A percentile compares a stretch with the other conserved stretches of the same genome.
Evolutionary conservation across 1,284 basidiomycete species (phyloP).

Genomic region (Ustilago crameri): DNA sequence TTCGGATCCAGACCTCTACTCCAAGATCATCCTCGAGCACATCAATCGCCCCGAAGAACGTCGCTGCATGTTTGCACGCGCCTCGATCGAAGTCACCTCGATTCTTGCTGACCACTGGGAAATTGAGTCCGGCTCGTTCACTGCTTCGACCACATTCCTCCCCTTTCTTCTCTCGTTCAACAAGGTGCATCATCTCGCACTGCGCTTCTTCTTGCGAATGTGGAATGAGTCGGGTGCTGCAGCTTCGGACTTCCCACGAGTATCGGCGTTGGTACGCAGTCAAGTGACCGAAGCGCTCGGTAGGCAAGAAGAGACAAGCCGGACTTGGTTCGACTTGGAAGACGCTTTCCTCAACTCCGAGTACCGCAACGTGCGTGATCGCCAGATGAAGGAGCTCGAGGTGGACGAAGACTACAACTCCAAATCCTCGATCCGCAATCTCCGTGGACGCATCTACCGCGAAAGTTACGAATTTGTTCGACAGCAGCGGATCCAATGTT

Average conservation of each 20-base stretch:
- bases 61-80: constrained; percentile 85
- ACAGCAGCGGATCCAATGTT: constrained; percentile 86
- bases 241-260: constrained; percentile 75
- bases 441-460: constrained; percentile 85
- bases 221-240: constrained; percentile 92
- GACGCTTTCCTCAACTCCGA: constrained; percentile 85
- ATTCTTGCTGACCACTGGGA: constrained; percentile 62
- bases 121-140: constrained; percentile 72
- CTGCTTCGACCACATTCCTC: constrained; percentile 83
- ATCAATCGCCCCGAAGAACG: constrained; percentile 79
- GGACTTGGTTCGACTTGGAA: constrained; percentile 84
- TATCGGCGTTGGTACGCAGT: constrained; percentile 83
- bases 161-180: constrained; percentile 90
- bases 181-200: constrained; percentile 80
- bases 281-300: constrained; percentile 73
- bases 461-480: constrained; percentile 93
- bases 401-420: constrained; percentile 79
- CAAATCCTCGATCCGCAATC: constrained; percentile 71
- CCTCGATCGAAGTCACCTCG: constrained; percentile 87
- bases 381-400: constrained; percentile 93
- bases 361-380: constrained; percentile 85
- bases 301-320: constrained; percentile 76
- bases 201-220: constrained; percentile 91
- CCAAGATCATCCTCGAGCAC: constrained; percentile 87
- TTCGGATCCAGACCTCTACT: constrained; percentile 81